These are phyloP conservation scores for Apiospora kogelbergensis DNA, from an alignment of 2,329 filamentous ascomycete species.

Conservation along the genomic window DNA sequence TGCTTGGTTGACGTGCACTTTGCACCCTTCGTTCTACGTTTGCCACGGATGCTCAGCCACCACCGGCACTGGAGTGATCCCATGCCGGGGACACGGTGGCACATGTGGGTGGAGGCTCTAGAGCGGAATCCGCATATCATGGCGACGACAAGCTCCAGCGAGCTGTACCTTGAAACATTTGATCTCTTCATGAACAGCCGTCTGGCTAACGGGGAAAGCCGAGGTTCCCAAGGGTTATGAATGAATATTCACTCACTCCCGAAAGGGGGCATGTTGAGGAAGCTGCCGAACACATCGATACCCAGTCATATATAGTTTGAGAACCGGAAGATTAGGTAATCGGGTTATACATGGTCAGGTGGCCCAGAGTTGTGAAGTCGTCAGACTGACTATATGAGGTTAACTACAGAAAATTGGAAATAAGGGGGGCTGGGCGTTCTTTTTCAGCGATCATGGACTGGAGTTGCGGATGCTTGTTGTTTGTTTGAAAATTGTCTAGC, in stretches of 20 bases:
- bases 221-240: neutral
- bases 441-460: neutral
- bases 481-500: neutral
- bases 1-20: conserved; percentile 72
- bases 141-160: conserved; percentile 65
- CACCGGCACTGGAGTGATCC: conserved; percentile 67
- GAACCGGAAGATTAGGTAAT: neutral
- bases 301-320: too few species aligned
- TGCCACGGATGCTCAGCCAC: conserved; percentile 64
- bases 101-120: conserved; percentile 68
- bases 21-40: conserved; percentile 71
- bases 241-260: too few species aligned
- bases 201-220: neutral
- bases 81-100: conserved; percentile 64
- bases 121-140: conserved; percentile 62
- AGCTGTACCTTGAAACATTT: conserved; percentile 54
- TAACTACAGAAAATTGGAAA: neutral
- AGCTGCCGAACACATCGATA: neutral
- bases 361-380: neutral
- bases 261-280: neutral
- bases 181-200: conserved; percentile 41
- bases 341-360: neutral
- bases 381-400: neutral
- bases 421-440: neutral
- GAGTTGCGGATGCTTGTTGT: neutral